Conservation (phyloP, 768 basidiomycete species). For the Suillus subaureus region DNA sequence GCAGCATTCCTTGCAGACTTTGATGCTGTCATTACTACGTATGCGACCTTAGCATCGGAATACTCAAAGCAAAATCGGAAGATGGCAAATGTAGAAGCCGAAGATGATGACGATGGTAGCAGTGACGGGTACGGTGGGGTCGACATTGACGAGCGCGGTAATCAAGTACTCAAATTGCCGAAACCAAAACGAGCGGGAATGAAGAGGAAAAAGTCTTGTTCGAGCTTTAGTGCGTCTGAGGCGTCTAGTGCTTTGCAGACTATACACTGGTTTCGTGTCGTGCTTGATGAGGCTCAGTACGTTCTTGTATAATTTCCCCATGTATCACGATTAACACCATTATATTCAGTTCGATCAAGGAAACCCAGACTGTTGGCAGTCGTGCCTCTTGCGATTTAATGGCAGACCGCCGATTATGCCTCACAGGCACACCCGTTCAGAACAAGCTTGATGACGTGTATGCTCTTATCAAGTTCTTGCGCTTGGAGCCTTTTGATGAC, state of each 20-base stretch:
- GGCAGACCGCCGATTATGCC: conserved; percentile 89
- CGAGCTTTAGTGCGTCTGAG: conserved; percentile 48
- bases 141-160: conserved; percentile 71
- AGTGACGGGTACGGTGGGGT: conserved; percentile 63
- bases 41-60: conserved; percentile 93
- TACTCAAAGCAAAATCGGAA: conserved; percentile 87
- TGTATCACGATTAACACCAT: conserved; percentile 4
- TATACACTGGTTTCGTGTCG: conserved; percentile 94
- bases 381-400: conserved; percentile 93
- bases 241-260: conserved; percentile 84
- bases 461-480: conserved; percentile 94
- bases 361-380: conserved; percentile 90
- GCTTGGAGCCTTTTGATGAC: conserved; percentile 90
- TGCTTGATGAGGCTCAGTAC: conserved; percentile 94
- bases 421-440: conserved; percentile 99
- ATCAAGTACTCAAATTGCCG: conserved; percentile 56
- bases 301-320: conserved; percentile 34
- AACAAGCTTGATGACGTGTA: conserved; percentile 99
- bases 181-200: conserved; percentile 70
- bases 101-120: conserved; percentile 67
- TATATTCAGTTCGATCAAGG: conserved; percentile 85
- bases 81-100: conserved; percentile 55
- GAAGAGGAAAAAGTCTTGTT: conserved; percentile 62
- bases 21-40: conserved; percentile 97
- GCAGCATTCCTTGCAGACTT: conserved; percentile 89